A percentile compares a stretch with the other conserved stretches of the same genome.
Conservation (phyloP, 768 basidiomycete species). For the Chiua virens region DNA sequence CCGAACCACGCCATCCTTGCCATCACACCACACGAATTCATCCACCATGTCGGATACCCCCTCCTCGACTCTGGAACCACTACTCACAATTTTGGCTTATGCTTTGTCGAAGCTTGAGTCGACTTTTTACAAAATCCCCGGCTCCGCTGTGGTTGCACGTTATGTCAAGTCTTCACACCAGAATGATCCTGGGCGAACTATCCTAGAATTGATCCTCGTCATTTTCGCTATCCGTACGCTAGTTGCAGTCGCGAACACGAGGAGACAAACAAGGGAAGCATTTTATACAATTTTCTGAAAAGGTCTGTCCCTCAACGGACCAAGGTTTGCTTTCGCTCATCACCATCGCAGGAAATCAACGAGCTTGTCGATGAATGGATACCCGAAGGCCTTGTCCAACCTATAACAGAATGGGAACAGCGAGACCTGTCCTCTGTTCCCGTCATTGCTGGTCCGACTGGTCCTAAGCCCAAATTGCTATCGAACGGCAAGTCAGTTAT, state of each 20-base stretch:
- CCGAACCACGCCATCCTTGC: too few species aligned
- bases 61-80: constrained; percentile 41
- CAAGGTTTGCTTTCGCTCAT: background rate
- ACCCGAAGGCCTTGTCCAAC: constrained; percentile 78
- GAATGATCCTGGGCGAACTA: constrained; percentile 90
- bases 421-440: constrained; percentile 75
- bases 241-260: constrained; percentile 84
- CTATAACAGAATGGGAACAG: constrained; percentile 58
- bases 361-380: constrained; percentile 95
- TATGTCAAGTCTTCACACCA: constrained; percentile 95
- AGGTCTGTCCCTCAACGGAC: constrained; percentile 51
- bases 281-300: constrained; percentile 88
- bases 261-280: constrained; percentile 83
- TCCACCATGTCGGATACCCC: constrained; percentile 36
- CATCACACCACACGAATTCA: constrained; percentile 1
- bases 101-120: constrained; percentile 59
- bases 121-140: constrained; percentile 74
- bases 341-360: constrained; percentile 77
- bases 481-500: constrained; percentile 69
- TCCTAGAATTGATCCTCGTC: constrained; percentile 86
- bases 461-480: constrained; percentile 80
- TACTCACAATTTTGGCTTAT: constrained; percentile 67
- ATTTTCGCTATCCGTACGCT: constrained; percentile 88
- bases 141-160: constrained; percentile 80
- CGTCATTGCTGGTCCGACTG: constrained; percentile 74